Evolutionary conservation across 2,329 filamentous ascomycete species (phyloP), one percentile per base, ranked within the genome.

Genomic region (Lachnellula cervina): DNA sequence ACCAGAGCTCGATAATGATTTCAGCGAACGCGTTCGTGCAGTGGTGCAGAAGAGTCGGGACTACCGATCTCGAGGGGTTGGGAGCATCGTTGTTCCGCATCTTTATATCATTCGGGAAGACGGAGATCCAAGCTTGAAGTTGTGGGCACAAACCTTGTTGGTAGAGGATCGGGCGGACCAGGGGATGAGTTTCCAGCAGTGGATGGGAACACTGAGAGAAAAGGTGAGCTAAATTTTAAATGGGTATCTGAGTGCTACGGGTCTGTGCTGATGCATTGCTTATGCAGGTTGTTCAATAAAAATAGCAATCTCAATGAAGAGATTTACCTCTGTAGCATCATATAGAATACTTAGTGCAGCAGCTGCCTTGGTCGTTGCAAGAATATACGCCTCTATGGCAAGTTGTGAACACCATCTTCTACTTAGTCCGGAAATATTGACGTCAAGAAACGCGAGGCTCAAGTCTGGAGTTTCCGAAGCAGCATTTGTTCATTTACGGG

Each of bases 91-190:
- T n/a, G 84, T 95, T 59, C 94, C 94, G 49, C 90, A 96, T 68
- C 77, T 99, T 55, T 99, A 97, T 71, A 81, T 97, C 65, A 88
- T 97, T 59, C 86, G 92, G 66, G 93, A 97, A 73, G 94, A 97
- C 68, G 94, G 94, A 51, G 94, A 99, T 75, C 94, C 94, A 34
- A 93, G 89, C 67, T 77, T 99, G 71, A 92, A 95, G 74, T 77
- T 97, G 61, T 99, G 94, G 94, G 94, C 94, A 45, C 93, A 97
- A 78, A 97, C 94, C 44, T 78, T 97, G 73, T 77, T 99, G 66
- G 88, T 99, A 47, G 94, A 99, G 74, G 94, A 99, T 74, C 81
- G 93, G 63, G 90, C 93, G 54, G 94, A 99, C 71, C 91, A 97
- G 75, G 88, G 91, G 49, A 86, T 96, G 74, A 96, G 92, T 70